Evolutionary conservation across 305 asterid species (phyloP).

Genomic region (Fraxinus paxiana): DNA sequence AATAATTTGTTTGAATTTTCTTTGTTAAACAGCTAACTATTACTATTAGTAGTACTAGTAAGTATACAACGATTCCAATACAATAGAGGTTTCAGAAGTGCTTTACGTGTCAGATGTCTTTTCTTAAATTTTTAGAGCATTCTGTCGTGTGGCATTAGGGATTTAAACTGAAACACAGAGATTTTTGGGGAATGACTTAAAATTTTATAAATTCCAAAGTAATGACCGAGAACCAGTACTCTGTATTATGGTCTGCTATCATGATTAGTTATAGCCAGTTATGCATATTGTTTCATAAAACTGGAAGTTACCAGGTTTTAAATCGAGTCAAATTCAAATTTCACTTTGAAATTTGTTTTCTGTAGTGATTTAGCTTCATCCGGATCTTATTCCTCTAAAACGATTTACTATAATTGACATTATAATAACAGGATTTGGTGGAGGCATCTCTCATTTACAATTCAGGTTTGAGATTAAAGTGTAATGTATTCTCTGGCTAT

Average conservation of each 20-base stretch:
- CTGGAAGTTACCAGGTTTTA: background rate
- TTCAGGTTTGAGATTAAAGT: background rate
- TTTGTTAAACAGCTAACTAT: background rate
- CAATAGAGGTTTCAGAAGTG: background rate
- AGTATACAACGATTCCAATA: background rate
- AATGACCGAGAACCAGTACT: background rate
- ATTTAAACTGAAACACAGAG: background rate
- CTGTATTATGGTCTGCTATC: background rate
- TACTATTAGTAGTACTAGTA: background rate
- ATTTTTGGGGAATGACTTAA: background rate
- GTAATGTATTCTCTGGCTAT: background rate
- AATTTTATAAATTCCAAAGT: background rate
- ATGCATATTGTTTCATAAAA: background rate
- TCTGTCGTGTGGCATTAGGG: background rate
- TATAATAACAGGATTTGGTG: background rate
- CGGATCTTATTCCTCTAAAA: background rate
- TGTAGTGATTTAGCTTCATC: slow-evolving; percentile 1
- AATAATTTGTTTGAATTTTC: background rate
- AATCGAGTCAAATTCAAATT: background rate
- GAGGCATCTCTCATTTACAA: background rate
- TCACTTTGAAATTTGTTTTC: background rate
- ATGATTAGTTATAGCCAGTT: background rate
- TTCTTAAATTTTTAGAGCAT: background rate
- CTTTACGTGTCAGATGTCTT: background rate
- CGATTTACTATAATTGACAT: background rate